Percentiles rank a stretch among this genome's conserved stretches.
Evolutionary conservation across 768 basidiomycete species (phyloP).

Genomic region (Agrocybe praecox): DNA sequence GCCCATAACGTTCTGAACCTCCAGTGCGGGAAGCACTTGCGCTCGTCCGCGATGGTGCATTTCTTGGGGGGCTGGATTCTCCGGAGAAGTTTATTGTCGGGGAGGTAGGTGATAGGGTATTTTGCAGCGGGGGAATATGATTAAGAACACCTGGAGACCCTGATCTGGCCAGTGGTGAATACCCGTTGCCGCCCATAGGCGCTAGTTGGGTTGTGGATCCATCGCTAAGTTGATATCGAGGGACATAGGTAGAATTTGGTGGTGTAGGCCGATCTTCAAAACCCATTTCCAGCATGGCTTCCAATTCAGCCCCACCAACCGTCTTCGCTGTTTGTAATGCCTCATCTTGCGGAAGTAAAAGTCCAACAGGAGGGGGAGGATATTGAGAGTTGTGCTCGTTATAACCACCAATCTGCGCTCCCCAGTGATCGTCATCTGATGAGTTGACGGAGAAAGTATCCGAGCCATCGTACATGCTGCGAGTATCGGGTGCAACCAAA

Average conservation of each 20-base stretch:
- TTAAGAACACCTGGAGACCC: slow-evolving; percentile 39
- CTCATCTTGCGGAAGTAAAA: slow-evolving; percentile 46
- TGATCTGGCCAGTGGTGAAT: slow-evolving; percentile 56
- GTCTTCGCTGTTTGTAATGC: slow-evolving; percentile 42
- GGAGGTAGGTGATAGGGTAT: slow-evolving; percentile 42
- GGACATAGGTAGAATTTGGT: slow-evolving; percentile 41
- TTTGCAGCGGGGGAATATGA: slow-evolving; percentile 26
- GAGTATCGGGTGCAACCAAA: slow-evolving; percentile 57
- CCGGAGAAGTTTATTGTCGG: slow-evolving; percentile 32
- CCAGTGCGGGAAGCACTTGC: slow-evolving; percentile 20
- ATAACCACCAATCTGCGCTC: slow-evolving; percentile 92
- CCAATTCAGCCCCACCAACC: slow-evolving; percentile 76
- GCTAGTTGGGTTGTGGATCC: slow-evolving; percentile 46
- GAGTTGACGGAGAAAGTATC: slow-evolving; percentile 82
- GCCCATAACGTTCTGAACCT: slow-evolving; percentile 48
- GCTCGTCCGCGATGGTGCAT: slow-evolving; percentile 7
- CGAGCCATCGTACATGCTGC: slow-evolving; percentile 74
- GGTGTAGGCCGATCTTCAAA: slow-evolving; percentile 77
- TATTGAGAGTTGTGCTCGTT: slow-evolving; percentile 82
- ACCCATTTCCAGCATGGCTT: slow-evolving; percentile 90
- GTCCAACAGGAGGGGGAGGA: slow-evolving; percentile 83
- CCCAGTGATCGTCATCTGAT: slow-evolving; percentile 96
- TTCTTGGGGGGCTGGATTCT: slow-evolving; percentile 15
- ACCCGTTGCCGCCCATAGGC: slow-evolving; percentile 50
- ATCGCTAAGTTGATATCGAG: slow-evolving; percentile 69